These are phyloP conservation scores for Lyophyllum decastes DNA, from an alignment of 768 basidiomycete species.

Conservation along the genomic window DNA sequence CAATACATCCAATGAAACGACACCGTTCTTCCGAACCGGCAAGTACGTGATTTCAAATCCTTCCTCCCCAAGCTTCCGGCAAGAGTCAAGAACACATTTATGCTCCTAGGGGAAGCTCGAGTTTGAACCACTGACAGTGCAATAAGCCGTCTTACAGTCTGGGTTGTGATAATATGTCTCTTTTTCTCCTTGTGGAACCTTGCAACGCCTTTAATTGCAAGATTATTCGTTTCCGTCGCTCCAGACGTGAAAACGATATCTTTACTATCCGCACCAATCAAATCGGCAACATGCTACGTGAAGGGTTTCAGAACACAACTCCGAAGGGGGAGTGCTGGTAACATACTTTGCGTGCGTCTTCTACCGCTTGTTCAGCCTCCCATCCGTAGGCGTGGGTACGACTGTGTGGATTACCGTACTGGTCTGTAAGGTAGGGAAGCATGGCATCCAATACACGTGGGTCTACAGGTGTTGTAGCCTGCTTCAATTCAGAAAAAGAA, in stretches of 20 bases:
- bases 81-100: slow-evolving; percentile 98
- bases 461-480: slow-evolving; percentile 98
- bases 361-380: slow-evolving; percentile 96
- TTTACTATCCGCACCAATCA: slow-evolving; percentile 93
- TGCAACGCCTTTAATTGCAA: slow-evolving; percentile 96
- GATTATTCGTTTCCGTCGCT: slow-evolving; percentile 97
- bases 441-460: slow-evolving; percentile 96
- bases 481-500: slow-evolving; percentile 9
- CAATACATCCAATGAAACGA: slow-evolving; percentile 76
- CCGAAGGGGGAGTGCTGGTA: background rate
- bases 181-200: slow-evolving; percentile 94
- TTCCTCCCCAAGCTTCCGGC: slow-evolving; percentile 92
- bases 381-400: slow-evolving; percentile 99
- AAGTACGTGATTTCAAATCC: slow-evolving; percentile 98
- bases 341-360: slow-evolving; percentile 81
- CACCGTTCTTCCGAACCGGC: slow-evolving; percentile 86
- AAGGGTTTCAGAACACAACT: slow-evolving; percentile 1
- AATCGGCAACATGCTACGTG: slow-evolving; percentile 78
- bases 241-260: slow-evolving; percentile 98
- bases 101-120: slow-evolving; percentile 68
- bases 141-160: slow-evolving; percentile 63
- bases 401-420: slow-evolving; percentile 97
- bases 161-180: slow-evolving; percentile 90
- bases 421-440: slow-evolving; percentile 93
- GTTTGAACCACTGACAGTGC: background rate